Evolutionary conservation across 257 asterid genomes (phyloP).

Genomic region (Plantago ovata): DNA sequence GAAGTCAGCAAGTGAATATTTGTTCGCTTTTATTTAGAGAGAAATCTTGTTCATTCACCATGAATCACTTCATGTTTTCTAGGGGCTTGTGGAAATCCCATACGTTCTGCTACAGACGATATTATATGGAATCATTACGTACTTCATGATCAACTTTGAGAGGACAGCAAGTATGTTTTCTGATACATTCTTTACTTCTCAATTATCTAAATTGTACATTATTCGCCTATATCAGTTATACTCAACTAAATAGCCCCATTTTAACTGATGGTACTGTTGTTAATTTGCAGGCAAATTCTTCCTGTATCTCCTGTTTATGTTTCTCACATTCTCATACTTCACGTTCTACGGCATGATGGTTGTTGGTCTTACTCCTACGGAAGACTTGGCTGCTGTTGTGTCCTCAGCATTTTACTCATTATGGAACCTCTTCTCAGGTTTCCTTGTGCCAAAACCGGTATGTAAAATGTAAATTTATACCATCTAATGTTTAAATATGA

Average conservation of each 20-base stretch:
- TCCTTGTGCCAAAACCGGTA: constrained; percentile 50
- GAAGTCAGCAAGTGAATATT: constrained; percentile 1
- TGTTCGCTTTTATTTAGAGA: neutral
- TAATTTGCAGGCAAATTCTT: constrained; percentile 39
- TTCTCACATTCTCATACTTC: constrained; percentile 49
- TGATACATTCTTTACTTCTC: constrained; percentile 2
- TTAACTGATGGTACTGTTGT: neutral
- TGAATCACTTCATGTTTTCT: constrained; percentile 17
- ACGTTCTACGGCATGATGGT: constrained; percentile 58
- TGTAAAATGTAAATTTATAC: no score
- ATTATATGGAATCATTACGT: constrained; percentile 63
- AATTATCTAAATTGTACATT: neutral
- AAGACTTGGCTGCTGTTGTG: constrained; percentile 38
- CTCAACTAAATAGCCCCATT: neutral
- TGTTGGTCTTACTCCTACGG: constrained; percentile 48
- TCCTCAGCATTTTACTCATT: constrained; percentile 45
- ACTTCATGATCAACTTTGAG: constrained; percentile 84
- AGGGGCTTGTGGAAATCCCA: constrained; percentile 88
- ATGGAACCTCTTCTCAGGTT: constrained; percentile 57
- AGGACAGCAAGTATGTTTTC: constrained; percentile 49
- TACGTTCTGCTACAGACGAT: constrained; percentile 67
- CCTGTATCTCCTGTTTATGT: constrained; percentile 38
- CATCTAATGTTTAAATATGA: no score
- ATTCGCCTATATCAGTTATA: neutral
- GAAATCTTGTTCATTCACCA: neutral